Evolutionary conservation across 345 rosid species (phyloP).

Genomic region (Rhodamnia argentea): DNA sequence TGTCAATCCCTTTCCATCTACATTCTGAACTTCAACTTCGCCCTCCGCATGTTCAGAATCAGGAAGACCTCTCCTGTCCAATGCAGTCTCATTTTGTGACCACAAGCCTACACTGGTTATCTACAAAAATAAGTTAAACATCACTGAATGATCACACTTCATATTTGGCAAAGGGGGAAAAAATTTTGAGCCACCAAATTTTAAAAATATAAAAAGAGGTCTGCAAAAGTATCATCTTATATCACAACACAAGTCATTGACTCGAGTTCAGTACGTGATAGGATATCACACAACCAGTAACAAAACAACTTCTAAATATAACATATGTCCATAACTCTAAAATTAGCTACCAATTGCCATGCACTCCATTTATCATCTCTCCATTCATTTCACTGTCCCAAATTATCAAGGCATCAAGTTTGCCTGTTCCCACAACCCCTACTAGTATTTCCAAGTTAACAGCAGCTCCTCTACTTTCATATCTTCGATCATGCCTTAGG

Average conservation of each 20-base stretch:
- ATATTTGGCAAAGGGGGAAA: not conserved
- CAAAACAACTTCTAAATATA: not conserved
- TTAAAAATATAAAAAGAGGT: not conserved
- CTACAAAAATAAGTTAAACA: conserved; percentile 25
- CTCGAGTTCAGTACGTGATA: not conserved
- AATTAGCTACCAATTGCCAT: not conserved
- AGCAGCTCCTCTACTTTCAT: not conserved
- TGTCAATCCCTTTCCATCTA: conserved; percentile 33
- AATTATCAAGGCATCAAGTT: not conserved
- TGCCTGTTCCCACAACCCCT: not conserved
- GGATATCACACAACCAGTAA: not conserved
- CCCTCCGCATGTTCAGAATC: conserved; percentile 18
- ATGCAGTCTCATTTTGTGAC: conserved; percentile 51
- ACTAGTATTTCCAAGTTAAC: not conserved
- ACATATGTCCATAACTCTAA: not conserved
- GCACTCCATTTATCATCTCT: not conserved
- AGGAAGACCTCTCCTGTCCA: conserved; percentile 21
- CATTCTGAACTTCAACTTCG: conserved; percentile 28
- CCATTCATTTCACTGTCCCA: not conserved
- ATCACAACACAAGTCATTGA: not conserved
- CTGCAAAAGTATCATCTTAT: not conserved
- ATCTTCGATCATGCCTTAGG: not conserved
- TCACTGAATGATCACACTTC: not conserved
- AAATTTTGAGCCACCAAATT: not conserved
- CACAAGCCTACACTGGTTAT: conserved; percentile 90